These are phyloP conservation scores for Garcia nutans DNA, from an alignment of 345 rosid genomes.

Conservation along the genomic window DNA sequence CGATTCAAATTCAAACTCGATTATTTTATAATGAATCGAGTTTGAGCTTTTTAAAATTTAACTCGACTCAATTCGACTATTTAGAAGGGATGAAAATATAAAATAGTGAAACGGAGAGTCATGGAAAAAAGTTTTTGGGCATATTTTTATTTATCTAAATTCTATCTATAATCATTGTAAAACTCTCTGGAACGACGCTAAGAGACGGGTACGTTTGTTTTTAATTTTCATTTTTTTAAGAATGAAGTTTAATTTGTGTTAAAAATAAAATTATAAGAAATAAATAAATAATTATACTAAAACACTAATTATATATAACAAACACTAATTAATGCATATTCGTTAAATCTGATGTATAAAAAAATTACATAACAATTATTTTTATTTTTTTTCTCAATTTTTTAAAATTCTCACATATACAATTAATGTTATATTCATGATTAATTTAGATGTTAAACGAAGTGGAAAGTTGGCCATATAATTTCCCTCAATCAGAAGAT, in stretches of 20 bases:
- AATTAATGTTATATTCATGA: background rate
- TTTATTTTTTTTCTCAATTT: too few relatives aligned
- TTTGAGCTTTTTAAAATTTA: too few relatives aligned
- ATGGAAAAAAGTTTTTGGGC: slow-evolving; percentile 33
- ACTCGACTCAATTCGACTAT: too few relatives aligned
- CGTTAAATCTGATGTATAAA: too few relatives aligned
- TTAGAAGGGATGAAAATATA: slow-evolving; percentile 4
- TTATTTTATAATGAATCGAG: too few relatives aligned
- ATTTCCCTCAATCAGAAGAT: slow-evolving; percentile 16
- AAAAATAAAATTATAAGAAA: too few relatives aligned
- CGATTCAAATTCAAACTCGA: too few relatives aligned
- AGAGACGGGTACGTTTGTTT: slow-evolving; percentile 8
- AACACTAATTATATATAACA: too few relatives aligned
- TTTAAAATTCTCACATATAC: background rate
- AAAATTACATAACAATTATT: too few relatives aligned
- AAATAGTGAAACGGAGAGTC: slow-evolving; percentile 18
- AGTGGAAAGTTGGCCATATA: slow-evolving; percentile 17
- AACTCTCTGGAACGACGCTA: slow-evolving; percentile 26
- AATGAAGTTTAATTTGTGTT: too few relatives aligned
- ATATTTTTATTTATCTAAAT: slow-evolving; percentile 21
- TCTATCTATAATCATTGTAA: background rate
- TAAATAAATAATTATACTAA: too few relatives aligned
- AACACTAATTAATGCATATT: too few relatives aligned
- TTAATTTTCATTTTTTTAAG: background rate
- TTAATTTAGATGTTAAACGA: slow-evolving; percentile 3